These are phyloP conservation scores for Apiotrichum akiyoshidainum DNA, from an alignment of 1,284 basidiomycete genomes.

Conservation along the genomic window DNA sequence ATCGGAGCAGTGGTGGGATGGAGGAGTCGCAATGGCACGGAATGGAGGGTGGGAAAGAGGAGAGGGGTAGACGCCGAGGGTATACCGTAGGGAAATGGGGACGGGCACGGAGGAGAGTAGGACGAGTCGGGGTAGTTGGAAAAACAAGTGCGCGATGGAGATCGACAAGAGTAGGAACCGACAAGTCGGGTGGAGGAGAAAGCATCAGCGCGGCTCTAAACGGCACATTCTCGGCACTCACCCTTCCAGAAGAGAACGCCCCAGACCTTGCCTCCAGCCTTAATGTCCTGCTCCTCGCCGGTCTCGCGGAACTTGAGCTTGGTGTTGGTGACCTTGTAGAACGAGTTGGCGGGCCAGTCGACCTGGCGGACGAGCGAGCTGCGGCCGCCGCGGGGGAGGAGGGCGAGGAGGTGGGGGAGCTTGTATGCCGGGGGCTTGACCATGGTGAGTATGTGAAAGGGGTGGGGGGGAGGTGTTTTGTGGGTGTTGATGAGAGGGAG, in stretches of 20 bases:
- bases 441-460: background rate
- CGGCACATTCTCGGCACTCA: conserved; percentile 13
- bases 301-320: conserved; percentile 28
- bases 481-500: background rate
- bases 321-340: conserved; percentile 36
- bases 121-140: too few species aligned
- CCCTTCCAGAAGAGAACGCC: conserved; percentile 37
- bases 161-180: background rate
- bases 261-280: conserved; percentile 32
- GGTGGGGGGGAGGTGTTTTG: background rate
- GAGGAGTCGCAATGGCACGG: background rate
- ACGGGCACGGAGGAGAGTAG: too few species aligned
- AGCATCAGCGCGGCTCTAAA: background rate
- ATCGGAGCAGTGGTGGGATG: background rate
- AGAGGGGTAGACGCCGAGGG: too few species aligned
- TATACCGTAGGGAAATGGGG: too few species aligned
- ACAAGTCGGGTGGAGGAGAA: background rate
- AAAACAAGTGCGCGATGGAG: too few species aligned
- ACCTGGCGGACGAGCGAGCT: conserved; percentile 30
- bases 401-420: conserved; percentile 34
- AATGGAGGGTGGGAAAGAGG: background rate
- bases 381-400: conserved; percentile 29
- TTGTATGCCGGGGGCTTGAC: conserved; percentile 18
- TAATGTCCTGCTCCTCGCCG: conserved; percentile 14
- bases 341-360: conserved; percentile 28